phyloP scores from a whole-genome alignment of 2,329 filamentous ascomycete species.

The Decorospora gaudefroyi region DNA sequence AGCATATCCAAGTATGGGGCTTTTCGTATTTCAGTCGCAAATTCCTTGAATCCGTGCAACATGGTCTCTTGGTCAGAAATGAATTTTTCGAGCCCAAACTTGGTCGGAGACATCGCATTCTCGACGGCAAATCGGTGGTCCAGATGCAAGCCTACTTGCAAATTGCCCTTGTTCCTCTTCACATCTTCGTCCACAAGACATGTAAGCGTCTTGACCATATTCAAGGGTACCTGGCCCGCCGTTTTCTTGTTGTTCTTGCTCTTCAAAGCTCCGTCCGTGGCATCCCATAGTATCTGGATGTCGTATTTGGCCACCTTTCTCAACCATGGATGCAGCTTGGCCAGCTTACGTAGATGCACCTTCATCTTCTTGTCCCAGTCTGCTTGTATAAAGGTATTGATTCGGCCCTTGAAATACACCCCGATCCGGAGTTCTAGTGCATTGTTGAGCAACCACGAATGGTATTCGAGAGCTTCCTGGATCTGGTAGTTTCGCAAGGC shows the following conservation, averaged over 20 bases:
- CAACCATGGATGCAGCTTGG: slow-evolving; percentile 33
- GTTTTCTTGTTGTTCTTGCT: slow-evolving; percentile 23
- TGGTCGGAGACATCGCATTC: slow-evolving; percentile 7
- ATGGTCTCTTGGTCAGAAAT: slow-evolving; percentile 5
- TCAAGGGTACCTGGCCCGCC: slow-evolving; percentile 22
- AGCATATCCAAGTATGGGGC: not conserved
- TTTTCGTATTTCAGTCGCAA: slow-evolving; percentile 20
- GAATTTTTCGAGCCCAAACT: slow-evolving; percentile 23
- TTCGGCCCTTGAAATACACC: slow-evolving; percentile 33
- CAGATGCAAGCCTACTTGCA: slow-evolving; percentile 22
- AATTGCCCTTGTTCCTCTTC: slow-evolving; percentile 16
- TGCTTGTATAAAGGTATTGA: slow-evolving; percentile 31
- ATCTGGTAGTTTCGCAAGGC: slow-evolving; percentile 23
- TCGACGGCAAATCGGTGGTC: slow-evolving; percentile 16
- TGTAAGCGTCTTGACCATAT: slow-evolving; percentile 27
- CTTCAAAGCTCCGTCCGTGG: slow-evolving; percentile 21
- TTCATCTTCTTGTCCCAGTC: slow-evolving; percentile 38
- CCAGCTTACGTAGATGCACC: slow-evolving; percentile 29
- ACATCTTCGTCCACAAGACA: slow-evolving; percentile 20
- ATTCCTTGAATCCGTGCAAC: not conserved
- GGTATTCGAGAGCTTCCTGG: slow-evolving; percentile 37
- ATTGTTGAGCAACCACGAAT: slow-evolving; percentile 26
- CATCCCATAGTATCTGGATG: slow-evolving; percentile 33
- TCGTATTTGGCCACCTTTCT: slow-evolving; percentile 28
- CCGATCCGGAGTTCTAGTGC: slow-evolving; percentile 26